Evolutionary conservation across 1,284 basidiomycete genomes (phyloP).

Genomic region (Leccinum fallax): DNA sequence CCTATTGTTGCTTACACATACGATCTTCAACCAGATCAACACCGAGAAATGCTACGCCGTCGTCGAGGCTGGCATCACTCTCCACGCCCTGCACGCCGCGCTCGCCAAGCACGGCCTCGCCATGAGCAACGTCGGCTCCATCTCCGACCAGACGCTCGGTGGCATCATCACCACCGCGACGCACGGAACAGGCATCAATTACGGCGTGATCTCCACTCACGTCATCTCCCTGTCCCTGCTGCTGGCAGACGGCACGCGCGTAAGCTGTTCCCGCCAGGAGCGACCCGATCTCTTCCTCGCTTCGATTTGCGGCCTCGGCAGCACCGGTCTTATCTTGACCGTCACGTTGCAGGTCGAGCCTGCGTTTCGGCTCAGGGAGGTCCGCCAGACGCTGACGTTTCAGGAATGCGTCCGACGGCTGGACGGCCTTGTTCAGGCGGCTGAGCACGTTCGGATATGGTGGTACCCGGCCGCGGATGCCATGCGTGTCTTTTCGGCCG

Average conservation of each 20-base stretch:
- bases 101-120: conserved; percentile 78
- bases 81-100: conserved; percentile 68
- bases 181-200: conserved; percentile 87
- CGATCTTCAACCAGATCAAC: conserved; percentile 59
- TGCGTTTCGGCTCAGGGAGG: conserved; percentile 84
- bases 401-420: conserved; percentile 61
- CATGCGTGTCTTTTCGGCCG: conserved; percentile 74
- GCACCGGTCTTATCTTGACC: conserved; percentile 86
- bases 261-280: conserved; percentile 68
- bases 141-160: conserved; percentile 96
- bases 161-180: conserved; percentile 95
- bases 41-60: conserved; percentile 68
- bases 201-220: conserved; percentile 83
- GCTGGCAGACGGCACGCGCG: conserved; percentile 68
- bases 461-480: conserved; percentile 88
- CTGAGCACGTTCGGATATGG: conserved; percentile 92
- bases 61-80: conserved; percentile 79
- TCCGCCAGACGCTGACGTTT: conserved; percentile 67
- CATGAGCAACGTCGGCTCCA: conserved; percentile 93
- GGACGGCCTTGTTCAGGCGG: conserved; percentile 59
- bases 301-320: conserved; percentile 92
- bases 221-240: conserved; percentile 79
- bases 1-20: not conserved
- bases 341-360: conserved; percentile 82
- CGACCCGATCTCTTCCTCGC: conserved; percentile 85